Conservation (phyloP, 768 basidiomycete genomes). For the Suillus ampliporus region DNA sequence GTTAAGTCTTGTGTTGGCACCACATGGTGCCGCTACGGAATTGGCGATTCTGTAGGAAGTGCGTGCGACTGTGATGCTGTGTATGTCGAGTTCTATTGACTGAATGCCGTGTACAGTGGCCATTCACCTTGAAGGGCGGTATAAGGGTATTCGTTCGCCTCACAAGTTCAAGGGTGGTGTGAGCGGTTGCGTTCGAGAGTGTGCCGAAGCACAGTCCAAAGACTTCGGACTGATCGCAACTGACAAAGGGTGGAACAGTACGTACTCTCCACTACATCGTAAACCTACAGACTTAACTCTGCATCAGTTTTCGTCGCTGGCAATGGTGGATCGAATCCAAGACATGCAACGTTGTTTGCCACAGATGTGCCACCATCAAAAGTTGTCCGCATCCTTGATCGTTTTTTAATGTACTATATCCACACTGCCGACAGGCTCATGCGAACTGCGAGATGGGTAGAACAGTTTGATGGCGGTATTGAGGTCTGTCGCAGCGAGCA, state of each 20-base stretch:
- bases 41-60: slow-evolving; percentile 75
- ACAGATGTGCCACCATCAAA: slow-evolving; percentile 70
- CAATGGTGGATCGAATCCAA: slow-evolving; percentile 67
- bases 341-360: slow-evolving; percentile 70
- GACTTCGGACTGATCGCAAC: slow-evolving; percentile 82
- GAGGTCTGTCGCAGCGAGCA: slow-evolving; percentile 44
- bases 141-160: slow-evolving; percentile 71
- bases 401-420: slow-evolving; percentile 74
- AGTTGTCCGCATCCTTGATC: slow-evolving; percentile 65
- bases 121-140: slow-evolving; percentile 71
- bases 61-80: slow-evolving; percentile 20
- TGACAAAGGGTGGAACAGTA: slow-evolving; percentile 79
- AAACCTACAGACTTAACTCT: background rate
- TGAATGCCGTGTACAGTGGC: slow-evolving; percentile 48
- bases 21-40: slow-evolving; percentile 71
- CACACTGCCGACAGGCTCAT: slow-evolving; percentile 72
- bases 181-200: slow-evolving; percentile 75
- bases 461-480: slow-evolving; percentile 70
- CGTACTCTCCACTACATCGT: slow-evolving; percentile 8
- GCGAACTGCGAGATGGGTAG: slow-evolving; percentile 78
- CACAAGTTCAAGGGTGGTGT: slow-evolving; percentile 82
- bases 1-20: slow-evolving; percentile 83
- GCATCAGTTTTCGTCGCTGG: slow-evolving; percentile 64
- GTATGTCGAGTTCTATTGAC: background rate
- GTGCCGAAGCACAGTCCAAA: slow-evolving; percentile 76